Percentiles rank a stretch among this genome's conserved stretches.
Conservation (phyloP, 352 stramenopile species). For the Globisporangium spinosum region DNA sequence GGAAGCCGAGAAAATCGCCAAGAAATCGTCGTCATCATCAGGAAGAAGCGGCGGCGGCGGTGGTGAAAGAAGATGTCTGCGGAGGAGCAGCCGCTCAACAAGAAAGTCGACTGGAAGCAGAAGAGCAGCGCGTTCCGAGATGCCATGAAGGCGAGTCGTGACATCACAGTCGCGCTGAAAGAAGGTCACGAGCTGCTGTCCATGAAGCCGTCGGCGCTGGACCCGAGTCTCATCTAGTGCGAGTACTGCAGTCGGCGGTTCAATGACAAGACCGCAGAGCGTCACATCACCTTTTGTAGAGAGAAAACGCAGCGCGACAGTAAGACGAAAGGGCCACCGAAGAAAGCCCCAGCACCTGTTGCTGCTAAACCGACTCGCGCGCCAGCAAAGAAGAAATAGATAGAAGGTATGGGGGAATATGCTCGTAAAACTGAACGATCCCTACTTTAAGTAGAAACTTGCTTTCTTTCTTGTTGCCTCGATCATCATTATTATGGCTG, state of each 20-base stretch:
- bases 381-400: conserved; percentile 45
- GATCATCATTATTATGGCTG: neutral
- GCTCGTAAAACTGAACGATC: neutral
- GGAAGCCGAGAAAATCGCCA: conserved; percentile 66
- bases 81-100: conserved; percentile 57
- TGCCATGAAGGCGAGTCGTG: conserved; percentile 82
- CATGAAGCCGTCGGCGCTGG: conserved; percentile 51
- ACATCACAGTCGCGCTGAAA: conserved; percentile 62
- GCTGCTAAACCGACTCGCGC: conserved; percentile 31
- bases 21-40: conserved; percentile 26
- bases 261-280: conserved; percentile 89
- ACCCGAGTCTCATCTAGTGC: conserved; percentile 88
- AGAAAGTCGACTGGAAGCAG: conserved; percentile 78
- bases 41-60: conserved; percentile 21
- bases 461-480: neutral
- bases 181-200: conserved; percentile 61
- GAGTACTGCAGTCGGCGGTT: conserved; percentile 90
- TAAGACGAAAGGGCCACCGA: conserved; percentile 33
- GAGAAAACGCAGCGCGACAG: conserved; percentile 70
- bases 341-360: conserved; percentile 29
- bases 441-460: neutral
- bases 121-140: conserved; percentile 85
- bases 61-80: conserved; percentile 21
- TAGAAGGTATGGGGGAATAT: neutral
- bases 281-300: conserved; percentile 91